Evolutionary conservation across 2,329 filamentous ascomycete genomes (phyloP).

Genomic region (Reticulascus tulasneorum): DNA sequence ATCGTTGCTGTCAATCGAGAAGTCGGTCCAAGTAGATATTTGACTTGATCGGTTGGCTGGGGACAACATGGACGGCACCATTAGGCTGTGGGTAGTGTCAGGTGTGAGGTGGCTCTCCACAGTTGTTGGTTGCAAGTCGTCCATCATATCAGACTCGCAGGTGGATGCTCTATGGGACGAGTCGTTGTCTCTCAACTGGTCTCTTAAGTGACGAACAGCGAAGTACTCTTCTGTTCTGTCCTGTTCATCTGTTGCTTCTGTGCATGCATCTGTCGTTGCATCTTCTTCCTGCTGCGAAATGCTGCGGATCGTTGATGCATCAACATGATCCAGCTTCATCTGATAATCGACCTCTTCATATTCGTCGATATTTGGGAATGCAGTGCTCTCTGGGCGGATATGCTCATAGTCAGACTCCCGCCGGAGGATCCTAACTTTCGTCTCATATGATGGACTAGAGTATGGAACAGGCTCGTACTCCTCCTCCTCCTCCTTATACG

Average conservation of each 20-base stretch:
- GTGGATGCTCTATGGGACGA: constrained; percentile 34
- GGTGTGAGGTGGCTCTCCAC: constrained; percentile 17
- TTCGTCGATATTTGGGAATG: constrained; percentile 30
- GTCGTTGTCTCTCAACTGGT: constrained; percentile 11
- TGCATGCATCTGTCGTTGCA: constrained; percentile 29
- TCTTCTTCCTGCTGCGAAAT: constrained; percentile 26
- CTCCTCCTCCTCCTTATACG: constrained; percentile 22
- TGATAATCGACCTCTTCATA: constrained; percentile 35
- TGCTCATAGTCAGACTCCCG: constrained; percentile 34
- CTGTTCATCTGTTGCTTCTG: constrained; percentile 30
- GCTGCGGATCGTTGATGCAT: constrained; percentile 16
- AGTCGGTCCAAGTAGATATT: constrained; percentile 58
- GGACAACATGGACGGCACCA: constrained; percentile 40
- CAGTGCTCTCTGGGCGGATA: constrained; percentile 19
- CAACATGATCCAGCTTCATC: constrained; percentile 27
- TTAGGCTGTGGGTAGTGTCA: constrained; percentile 40
- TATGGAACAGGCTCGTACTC: constrained; percentile 38
- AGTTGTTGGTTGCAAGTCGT: constrained; percentile 9
- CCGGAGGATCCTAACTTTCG: constrained; percentile 47
- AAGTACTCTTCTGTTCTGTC: constrained; percentile 22
- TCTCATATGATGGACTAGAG: constrained; percentile 33
- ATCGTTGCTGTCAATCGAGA: constrained; percentile 51
- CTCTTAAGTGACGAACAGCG: constrained; percentile 1
- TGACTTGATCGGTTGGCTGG: constrained; percentile 47
- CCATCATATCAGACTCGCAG: constrained; percentile 30